Conservation (phyloP, 2,329 filamentous ascomycete species). For the Myriangium duriaei region DNA sequence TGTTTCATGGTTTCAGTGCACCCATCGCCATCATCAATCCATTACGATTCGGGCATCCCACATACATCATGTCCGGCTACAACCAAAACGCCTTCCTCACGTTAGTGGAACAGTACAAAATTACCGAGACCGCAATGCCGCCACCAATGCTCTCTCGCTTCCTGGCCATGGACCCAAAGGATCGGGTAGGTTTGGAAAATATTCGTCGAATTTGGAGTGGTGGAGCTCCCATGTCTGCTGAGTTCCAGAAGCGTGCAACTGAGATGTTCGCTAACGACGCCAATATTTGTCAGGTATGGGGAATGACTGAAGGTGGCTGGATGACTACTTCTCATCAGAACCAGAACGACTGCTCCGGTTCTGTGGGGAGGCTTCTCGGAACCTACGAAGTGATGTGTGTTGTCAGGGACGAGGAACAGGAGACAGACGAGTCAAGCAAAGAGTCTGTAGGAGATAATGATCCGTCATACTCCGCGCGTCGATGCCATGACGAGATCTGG, state of each 20-base stretch:
- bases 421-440: conserved; percentile 19
- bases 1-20: conserved; percentile 41
- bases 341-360: conserved; percentile 31
- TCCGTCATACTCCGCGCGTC: background rate
- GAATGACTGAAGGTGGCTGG: conserved; percentile 42
- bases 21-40: conserved; percentile 36
- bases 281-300: conserved; percentile 38
- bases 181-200: conserved; percentile 26
- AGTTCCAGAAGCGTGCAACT: conserved; percentile 29
- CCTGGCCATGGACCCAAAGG: conserved; percentile 23
- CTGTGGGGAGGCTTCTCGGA: conserved; percentile 34
- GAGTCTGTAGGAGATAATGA: conserved; percentile 8
- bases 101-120: conserved; percentile 28
- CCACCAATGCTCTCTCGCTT: conserved; percentile 31
- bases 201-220: conserved; percentile 36
- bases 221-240: conserved; percentile 36
- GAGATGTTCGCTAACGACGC: conserved; percentile 29
- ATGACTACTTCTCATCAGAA: conserved; percentile 29
- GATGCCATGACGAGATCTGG: conserved; percentile 28
- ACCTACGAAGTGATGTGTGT: conserved; percentile 24
- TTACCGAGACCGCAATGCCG: conserved; percentile 38
- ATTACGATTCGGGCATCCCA: conserved; percentile 33
- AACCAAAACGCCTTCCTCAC: conserved; percentile 29
- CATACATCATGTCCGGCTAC: conserved; percentile 38
- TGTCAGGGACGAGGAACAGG: conserved; percentile 22